Evolutionary conservation across 192 early-diverging fungal genomes (phyloP), one percentile per base, ranked within the genome.

Genomic region (Backusella tarrabulga): DNA sequence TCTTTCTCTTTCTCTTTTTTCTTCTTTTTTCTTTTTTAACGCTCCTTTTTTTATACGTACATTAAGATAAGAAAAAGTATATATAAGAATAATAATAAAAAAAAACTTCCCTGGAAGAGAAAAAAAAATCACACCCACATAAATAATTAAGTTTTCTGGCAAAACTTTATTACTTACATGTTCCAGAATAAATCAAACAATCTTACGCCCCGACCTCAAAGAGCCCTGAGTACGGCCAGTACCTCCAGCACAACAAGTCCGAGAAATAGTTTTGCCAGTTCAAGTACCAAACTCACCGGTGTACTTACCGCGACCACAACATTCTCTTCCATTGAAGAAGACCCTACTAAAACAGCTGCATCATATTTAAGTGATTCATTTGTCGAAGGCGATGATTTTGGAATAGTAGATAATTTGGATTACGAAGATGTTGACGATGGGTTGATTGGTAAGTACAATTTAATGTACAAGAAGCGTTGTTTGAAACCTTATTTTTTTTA

Each of bases 391-490:
- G 71, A 73, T 29, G 71, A 78, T 34, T 68, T 73, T 23, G 77
- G 71, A 68, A 78, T 78, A 15, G 60, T 78, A n/a, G 77, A 78
- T 52, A 41, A 60, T 8, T 50, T 78, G 26, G 77, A 73, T 54
- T 78, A 78, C 23, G 77, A 78, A 42, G 77, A 78, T 78, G 66
- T 78, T 15, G 77, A 78, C 34, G 77, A 78, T 21, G 77, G 77
- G 35, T 54, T 73, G 32, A 74, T 78, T 6, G 77, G 77, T 73
- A 78, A 34, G 77, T 29, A 23, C 3, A 12, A 78, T 63, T 60
- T 63, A 23, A 46, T 7, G 21, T 52, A 73, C 6, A 46, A 36
- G 6, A 40, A 32, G 35, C 8, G 26, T 40, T 42, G 76, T 77
- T 29, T 36, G 36, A 60, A 46, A 34, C 5, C 42, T 67, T 35